Base-by-base conservation (phyloP, 2,329 filamentous ascomycete genomes). In the Clathrospora elynae region DNA sequence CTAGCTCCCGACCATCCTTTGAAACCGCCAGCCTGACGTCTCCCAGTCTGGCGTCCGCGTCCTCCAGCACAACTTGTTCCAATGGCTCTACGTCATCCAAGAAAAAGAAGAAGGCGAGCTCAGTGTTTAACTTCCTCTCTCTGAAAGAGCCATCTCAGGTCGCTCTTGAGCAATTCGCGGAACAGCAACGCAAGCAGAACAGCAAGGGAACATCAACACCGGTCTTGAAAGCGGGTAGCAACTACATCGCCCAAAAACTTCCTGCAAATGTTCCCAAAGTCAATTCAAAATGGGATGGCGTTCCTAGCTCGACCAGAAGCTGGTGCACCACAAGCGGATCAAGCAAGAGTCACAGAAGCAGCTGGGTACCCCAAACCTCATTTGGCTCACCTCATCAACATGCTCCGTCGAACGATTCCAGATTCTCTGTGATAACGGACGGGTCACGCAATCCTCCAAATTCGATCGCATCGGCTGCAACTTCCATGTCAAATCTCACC, bases 241-340 rank as follows among this genome's bases (percentile, higher is more conserved):
- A 35, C 16, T 57, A 70, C 19, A 59, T 61, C 9, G 66, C 68
- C 23, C 47, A 75, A 46, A 78, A 75, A 50, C 67, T 80, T 24
- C 77, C 78, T 5, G 52, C 69, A 3, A 66, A 64, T 39, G 75
- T 79, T 1, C 77, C 77, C 13, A 78, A 74, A 49, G 77, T 79
- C 23, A 80, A 79, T 46, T 74, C 74, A 18, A 79, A 76, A 60
- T 80, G 77, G 77, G 73, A 80, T 51, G 77, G 77, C 7, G 57
- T 79, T 6, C 77, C 77, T 9, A 68, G 74, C 14, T 47, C 58
- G 1, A 51, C 70, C 29, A 75, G 72, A 51, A 47, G 53, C 9
- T 51, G 49, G 2, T 38, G 48, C 12, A 57, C 55, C 6, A 35
- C 51, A 19, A 48, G 42, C 25, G 22, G 31, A 8, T 40, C 49